Evolutionary conservation across 2,329 filamentous ascomycete genomes (phyloP).

Genomic region (Microdochium trichocladiopsis): DNA sequence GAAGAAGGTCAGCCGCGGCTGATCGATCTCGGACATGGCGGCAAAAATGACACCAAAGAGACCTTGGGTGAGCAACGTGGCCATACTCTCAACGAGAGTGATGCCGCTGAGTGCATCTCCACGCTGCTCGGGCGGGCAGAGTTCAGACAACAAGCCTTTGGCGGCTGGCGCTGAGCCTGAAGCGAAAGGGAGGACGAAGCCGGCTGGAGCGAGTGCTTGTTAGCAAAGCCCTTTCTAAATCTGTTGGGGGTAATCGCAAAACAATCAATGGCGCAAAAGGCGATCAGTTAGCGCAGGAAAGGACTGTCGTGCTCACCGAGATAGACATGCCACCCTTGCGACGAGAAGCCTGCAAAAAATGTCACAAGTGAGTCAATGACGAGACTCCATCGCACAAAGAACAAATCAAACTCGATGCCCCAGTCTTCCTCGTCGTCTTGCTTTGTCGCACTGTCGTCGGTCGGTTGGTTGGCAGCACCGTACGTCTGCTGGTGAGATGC

Average conservation of each 20-base stretch:
- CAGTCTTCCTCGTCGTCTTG: slow-evolving; percentile 27
- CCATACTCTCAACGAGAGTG: slow-evolving; percentile 63
- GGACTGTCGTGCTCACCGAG: slow-evolving; percentile 30
- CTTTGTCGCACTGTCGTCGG: not conserved
- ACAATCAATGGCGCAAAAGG: not conserved
- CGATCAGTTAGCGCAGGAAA: not conserved
- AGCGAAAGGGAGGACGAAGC: slow-evolving; percentile 58
- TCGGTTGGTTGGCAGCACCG: not conserved
- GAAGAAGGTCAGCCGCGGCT: slow-evolving; percentile 57
- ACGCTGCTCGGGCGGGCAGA: slow-evolving; percentile 55
- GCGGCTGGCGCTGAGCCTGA: slow-evolving; percentile 63
- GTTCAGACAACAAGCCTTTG: slow-evolving; percentile 67
- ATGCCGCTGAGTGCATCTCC: slow-evolving; percentile 63
- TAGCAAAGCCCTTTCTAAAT: not conserved
- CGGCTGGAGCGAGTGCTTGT: slow-evolving; percentile 31
- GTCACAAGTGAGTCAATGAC: slow-evolving; percentile 60
- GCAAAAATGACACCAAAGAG: slow-evolving; percentile 64
- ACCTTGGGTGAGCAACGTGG: slow-evolving; percentile 54
- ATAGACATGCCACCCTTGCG: slow-evolving; percentile 61
- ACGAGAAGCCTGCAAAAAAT: slow-evolving; percentile 54
- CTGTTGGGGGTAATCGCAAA: too few species aligned
- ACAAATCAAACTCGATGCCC: slow-evolving; percentile 55
- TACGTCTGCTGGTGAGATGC: not conserved
- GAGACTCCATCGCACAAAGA: slow-evolving; percentile 60
- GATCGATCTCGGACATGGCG: slow-evolving; percentile 50